phyloP scores from a whole-genome alignment of 2,329 filamentous ascomycete species.

The Paraphaeosphaeria sporulosa region DNA sequence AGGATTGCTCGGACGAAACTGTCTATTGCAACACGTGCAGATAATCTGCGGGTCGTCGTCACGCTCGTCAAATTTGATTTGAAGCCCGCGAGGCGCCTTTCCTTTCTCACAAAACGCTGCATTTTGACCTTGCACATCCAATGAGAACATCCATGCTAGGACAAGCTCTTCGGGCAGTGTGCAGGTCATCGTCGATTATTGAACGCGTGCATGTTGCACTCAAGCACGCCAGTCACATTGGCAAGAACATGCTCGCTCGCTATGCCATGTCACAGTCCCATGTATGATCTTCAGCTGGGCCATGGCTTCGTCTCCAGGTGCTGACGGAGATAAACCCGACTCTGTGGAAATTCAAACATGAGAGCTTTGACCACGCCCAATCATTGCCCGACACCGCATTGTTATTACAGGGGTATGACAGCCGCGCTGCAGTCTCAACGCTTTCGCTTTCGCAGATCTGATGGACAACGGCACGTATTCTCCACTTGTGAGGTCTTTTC shows the following conservation, averaged over 20 bases:
- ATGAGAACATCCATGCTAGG: neutral
- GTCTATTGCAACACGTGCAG: conserved; percentile 32
- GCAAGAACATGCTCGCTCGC: conserved; percentile 17
- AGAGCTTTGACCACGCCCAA: conserved; percentile 3
- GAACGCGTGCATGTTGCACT: conserved; percentile 18
- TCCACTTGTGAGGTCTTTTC: conserved; percentile 9
- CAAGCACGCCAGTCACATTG: conserved; percentile 13
- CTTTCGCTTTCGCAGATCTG: neutral
- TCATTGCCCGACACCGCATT: conserved; percentile 10
- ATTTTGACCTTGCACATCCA: conserved; percentile 9
- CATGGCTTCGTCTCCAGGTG: conserved; percentile 24
- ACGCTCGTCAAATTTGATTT: conserved; percentile 30
- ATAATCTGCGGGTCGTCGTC: conserved; percentile 27
- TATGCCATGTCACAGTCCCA: conserved; percentile 21
- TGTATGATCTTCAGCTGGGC: conserved; percentile 26
- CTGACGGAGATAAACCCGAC: conserved; percentile 23
- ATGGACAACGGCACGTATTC: conserved; percentile 3
- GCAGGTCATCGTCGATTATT: conserved; percentile 15
- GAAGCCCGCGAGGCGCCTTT: conserved; percentile 19
- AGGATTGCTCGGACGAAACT: conserved; percentile 19
- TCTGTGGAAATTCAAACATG: conserved; percentile 19
- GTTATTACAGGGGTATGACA: conserved; percentile 12
- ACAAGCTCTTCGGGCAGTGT: neutral
- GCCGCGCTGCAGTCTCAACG: neutral
- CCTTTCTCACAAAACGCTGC: conserved; percentile 14